Conservation (phyloP, 768 basidiomycete genomes). For the Floccularia luteovirens region DNA sequence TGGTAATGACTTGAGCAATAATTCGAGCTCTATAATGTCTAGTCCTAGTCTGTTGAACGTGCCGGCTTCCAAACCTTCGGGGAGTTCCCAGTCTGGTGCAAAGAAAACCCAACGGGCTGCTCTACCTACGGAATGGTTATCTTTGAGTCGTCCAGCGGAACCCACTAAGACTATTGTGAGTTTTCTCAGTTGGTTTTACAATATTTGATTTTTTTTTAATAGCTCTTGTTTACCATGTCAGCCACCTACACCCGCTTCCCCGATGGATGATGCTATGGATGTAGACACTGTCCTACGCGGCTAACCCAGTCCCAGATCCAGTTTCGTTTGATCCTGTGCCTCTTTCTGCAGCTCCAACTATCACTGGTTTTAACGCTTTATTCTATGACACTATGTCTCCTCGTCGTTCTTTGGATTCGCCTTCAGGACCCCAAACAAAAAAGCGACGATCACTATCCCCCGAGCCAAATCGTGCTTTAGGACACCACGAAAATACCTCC, state of each 20-base stretch:
- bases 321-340: conserved; percentile 27
- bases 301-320: conserved; percentile 18
- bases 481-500: conserved; percentile 32
- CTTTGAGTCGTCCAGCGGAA: conserved; percentile 16
- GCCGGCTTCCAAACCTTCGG: conserved; percentile 19
- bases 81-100: conserved; percentile 27
- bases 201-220: no score
- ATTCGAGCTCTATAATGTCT: conserved; percentile 14
- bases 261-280: conserved; percentile 70
- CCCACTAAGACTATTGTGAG: conserved; percentile 19
- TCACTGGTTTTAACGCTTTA: conserved; percentile 47
- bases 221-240: conserved; percentile 16
- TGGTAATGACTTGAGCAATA: conserved; percentile 69
- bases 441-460: conserved; percentile 60
- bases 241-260: conserved; percentile 33
- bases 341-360: conserved; percentile 43
- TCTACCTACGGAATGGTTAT: conserved; percentile 57
- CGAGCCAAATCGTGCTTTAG: conserved; percentile 28
- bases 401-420: conserved; percentile 36
- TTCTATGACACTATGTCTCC: conserved; percentile 56
- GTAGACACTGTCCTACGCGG: conserved; percentile 53
- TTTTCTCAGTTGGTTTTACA: background rate
- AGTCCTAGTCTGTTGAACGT: conserved; percentile 22
- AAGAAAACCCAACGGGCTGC: conserved; percentile 58
- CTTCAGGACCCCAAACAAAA: conserved; percentile 31